Percentiles rank a stretch among this genome's conserved stretches.
Evolutionary conservation across 2,329 filamentous ascomycete genomes (phyloP).

Genomic region (Aspergillus fijiensis): DNA sequence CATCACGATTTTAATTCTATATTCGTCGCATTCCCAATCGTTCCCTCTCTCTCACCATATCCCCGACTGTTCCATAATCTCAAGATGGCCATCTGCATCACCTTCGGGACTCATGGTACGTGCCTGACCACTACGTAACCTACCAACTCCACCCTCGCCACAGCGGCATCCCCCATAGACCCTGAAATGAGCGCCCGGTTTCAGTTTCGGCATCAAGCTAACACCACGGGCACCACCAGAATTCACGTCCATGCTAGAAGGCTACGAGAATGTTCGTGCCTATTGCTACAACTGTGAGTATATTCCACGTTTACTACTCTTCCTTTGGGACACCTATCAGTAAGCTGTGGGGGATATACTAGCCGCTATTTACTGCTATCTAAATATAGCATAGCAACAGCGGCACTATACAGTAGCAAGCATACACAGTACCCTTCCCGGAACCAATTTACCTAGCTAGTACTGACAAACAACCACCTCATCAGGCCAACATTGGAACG

Average conservation of each 20-base stretch:
- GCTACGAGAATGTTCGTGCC: slow-evolving; percentile 47
- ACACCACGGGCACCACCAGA: slow-evolving; percentile 28
- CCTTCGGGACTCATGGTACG: slow-evolving; percentile 45
- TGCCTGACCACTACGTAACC: neutral
- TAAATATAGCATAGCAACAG: neutral
- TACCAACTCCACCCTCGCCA: neutral
- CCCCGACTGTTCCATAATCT: slow-evolving; percentile 2
- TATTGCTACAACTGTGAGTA: slow-evolving; percentile 48
- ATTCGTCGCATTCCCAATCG: neutral
- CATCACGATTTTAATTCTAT: neutral
- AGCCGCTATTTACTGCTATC: neutral
- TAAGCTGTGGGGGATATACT: neutral
- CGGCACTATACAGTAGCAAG: no score
- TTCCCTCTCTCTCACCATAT: neutral
- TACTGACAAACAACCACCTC: neutral
- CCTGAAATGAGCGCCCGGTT: neutral
- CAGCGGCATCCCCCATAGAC: neutral
- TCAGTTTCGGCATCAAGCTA: neutral
- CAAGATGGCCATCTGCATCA: slow-evolving; percentile 45
- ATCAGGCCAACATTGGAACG: slow-evolving; percentile 46
- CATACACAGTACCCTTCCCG: neutral
- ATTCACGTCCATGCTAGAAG: slow-evolving; percentile 45
- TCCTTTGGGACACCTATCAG: neutral
- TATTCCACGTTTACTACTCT: no score
- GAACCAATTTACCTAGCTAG: neutral